Evolutionary conservation across 2,329 filamentous ascomycete genomes (phyloP), one percentile per base, ranked within the genome.

Genomic region (Phialocephala sp.): DNA sequence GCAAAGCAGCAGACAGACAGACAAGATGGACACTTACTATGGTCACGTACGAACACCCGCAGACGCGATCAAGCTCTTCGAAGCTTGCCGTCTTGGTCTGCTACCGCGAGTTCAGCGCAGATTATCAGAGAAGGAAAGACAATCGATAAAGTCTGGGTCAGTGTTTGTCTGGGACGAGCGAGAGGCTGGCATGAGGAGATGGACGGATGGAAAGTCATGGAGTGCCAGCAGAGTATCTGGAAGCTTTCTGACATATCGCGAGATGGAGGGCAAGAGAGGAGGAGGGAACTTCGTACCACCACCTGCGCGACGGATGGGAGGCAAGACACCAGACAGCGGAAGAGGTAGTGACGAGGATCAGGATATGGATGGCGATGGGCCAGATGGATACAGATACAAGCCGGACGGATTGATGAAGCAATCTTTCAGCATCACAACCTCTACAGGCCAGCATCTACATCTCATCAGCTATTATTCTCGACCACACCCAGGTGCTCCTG

Each of bases 161-260:
- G 94, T 99, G 3, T 99, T 98, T 75, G 95, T 99, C n/a, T 99
- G 95, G 95, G 95, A 99, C 78, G 95, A 99, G 83, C 85, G 94
- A 73, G 95, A 99, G 82, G 95, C 95, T 12, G 95, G 95, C 71
- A 99, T 99, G 95, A 87, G 95, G 75, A 85, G 95, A 79, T 99
- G 95, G 95, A 99, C 95, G 0, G 95, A 99, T 74, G 95, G 95
- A 64, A 99, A 99, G 79, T 98, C 94, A 41, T 99, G 95, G 95
- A 98, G 94, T 76, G 95, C 95, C 39, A 98, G 94, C 80, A 88
- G 95, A 68, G 95, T 99, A 0, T 98, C 94, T 0, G 95, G 95
- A 60, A 98, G 95, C 81, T 99, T 99, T 78, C 80, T 99, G 66
- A 98, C 95, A 8, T 99, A 99, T 76, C 87, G 95, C 45, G 95